These are phyloP conservation scores for Daedaleopsis sinensis DNA, from an alignment of 768 basidiomycete genomes.

Conservation along the genomic window DNA sequence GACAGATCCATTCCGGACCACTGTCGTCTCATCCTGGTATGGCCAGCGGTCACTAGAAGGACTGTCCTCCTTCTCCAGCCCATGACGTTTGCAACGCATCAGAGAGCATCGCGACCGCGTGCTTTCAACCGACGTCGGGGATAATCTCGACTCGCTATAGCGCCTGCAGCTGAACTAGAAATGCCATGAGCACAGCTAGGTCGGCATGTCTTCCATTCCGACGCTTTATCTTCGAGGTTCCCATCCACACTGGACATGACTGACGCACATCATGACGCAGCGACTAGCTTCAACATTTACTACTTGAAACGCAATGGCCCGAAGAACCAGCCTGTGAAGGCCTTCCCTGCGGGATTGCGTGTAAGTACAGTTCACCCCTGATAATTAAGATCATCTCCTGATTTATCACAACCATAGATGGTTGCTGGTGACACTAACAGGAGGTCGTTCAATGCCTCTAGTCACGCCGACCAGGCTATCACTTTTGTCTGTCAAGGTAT, in stretches of 20 bases:
- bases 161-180: too few relatives aligned
- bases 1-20: not conserved
- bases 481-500: conserved; percentile 34
- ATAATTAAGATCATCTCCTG: too few relatives aligned
- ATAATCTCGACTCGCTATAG: too few relatives aligned
- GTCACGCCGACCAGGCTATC: conserved; percentile 36
- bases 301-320: conserved; percentile 26
- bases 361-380: conserved; percentile 1
- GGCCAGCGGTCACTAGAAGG: too few relatives aligned
- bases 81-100: too few relatives aligned
- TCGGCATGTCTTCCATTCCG: not conserved
- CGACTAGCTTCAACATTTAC: conserved; percentile 27
- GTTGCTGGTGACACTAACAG: conserved; percentile 34
- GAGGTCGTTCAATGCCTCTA: conserved; percentile 35
- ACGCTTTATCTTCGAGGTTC: not conserved
- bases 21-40: not conserved
- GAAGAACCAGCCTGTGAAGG: conserved; percentile 21
- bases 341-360: conserved; percentile 29
- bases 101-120: too few relatives aligned
- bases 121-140: too few relatives aligned
- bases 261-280: conserved; percentile 3
- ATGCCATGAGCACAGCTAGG: too few relatives aligned
- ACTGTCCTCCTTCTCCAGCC: too few relatives aligned
- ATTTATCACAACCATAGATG: conserved; percentile 18
- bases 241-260: not conserved